Evolutionary conservation across 305 asterid species (phyloP).

Genomic region (Fraxinus platypoda): DNA sequence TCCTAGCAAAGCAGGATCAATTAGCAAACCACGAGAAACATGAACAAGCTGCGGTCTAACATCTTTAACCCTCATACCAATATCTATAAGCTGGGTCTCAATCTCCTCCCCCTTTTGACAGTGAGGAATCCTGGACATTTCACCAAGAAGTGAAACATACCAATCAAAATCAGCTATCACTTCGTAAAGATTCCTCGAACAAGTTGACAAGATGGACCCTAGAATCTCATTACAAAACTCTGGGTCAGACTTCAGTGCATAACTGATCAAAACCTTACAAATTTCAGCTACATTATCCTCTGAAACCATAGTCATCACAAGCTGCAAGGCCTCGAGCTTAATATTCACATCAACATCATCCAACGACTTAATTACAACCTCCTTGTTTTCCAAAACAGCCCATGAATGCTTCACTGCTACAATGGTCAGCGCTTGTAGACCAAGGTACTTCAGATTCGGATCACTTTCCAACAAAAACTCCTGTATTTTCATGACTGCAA

Average conservation of each 20-base stretch:
- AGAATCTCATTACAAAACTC: constrained; percentile 88
- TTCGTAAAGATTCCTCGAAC: constrained; percentile 77
- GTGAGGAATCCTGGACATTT: constrained; percentile 83
- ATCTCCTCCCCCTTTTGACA: constrained; percentile 85
- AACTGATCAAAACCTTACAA: constrained; percentile 76
- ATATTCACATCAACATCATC: constrained; percentile 77
- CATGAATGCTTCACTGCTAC: constrained; percentile 60
- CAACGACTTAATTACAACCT: constrained; percentile 80
- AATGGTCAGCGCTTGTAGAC: constrained; percentile 57
- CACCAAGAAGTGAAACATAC: constrained; percentile 85
- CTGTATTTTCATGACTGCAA: constrained; percentile 67
- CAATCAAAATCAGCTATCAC: constrained; percentile 81
- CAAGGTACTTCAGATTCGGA: constrained; percentile 83
- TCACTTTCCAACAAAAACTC: constrained; percentile 86
- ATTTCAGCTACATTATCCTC: constrained; percentile 86
- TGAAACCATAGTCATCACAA: constrained; percentile 82
- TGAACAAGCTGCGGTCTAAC: constrained; percentile 80
- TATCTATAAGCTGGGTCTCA: constrained; percentile 77
- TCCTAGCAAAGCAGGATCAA: constrained; percentile 95
- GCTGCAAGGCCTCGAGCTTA: constrained; percentile 77
- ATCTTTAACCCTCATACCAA: constrained; percentile 94
- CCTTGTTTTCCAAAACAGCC: constrained; percentile 90
- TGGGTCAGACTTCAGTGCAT: constrained; percentile 84
- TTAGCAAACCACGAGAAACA: constrained; percentile 79
- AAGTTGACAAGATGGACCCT: constrained; percentile 61